Conservation (phyloP, 2,329 filamentous ascomycete species). For the Grosmannia serpens region DNA sequence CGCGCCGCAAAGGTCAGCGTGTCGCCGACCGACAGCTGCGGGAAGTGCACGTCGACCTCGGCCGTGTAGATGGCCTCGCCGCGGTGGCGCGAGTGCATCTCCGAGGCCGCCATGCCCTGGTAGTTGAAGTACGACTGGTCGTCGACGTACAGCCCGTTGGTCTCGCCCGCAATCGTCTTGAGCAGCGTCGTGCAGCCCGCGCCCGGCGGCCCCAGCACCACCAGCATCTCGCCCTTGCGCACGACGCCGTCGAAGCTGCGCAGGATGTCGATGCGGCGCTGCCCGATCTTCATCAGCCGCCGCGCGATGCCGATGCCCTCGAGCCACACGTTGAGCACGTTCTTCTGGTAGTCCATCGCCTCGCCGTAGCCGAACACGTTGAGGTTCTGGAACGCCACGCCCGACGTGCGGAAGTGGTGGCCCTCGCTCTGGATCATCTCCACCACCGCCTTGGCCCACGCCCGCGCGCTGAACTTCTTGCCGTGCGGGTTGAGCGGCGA, state of each 20-base stretch:
- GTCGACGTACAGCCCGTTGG: constrained; percentile 66
- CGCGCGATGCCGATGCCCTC: constrained; percentile 31
- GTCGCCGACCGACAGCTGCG: constrained; percentile 64
- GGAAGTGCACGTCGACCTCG: constrained; percentile 74
- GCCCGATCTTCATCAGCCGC: constrained; percentile 38
- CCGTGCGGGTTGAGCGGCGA: constrained; percentile 38
- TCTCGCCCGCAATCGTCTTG: constrained; percentile 75
- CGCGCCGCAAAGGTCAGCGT: constrained; percentile 68
- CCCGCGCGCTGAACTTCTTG: constrained; percentile 36
- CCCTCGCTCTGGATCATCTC: constrained; percentile 40
- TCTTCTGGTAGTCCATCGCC: constrained; percentile 59
- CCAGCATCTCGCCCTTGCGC: constrained; percentile 61
- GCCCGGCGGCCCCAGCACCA: constrained; percentile 61
- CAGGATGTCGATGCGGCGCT: constrained; percentile 55
- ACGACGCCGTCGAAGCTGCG: constrained; percentile 57
- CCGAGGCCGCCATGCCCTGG: constrained; percentile 57
- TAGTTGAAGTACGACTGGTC: constrained; percentile 68
- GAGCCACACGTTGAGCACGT: constrained; percentile 51
- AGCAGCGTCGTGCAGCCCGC: constrained; percentile 75
- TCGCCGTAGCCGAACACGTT: constrained; percentile 58
- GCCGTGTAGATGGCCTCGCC: constrained; percentile 83
- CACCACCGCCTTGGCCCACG: constrained; percentile 50
- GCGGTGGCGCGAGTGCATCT: constrained; percentile 68
- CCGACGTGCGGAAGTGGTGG: constrained; percentile 45
- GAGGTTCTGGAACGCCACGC: constrained; percentile 55